phyloP scores from a whole-genome alignment of 2,329 filamentous ascomycete genomes.

The Beauveria sp. region DNA sequence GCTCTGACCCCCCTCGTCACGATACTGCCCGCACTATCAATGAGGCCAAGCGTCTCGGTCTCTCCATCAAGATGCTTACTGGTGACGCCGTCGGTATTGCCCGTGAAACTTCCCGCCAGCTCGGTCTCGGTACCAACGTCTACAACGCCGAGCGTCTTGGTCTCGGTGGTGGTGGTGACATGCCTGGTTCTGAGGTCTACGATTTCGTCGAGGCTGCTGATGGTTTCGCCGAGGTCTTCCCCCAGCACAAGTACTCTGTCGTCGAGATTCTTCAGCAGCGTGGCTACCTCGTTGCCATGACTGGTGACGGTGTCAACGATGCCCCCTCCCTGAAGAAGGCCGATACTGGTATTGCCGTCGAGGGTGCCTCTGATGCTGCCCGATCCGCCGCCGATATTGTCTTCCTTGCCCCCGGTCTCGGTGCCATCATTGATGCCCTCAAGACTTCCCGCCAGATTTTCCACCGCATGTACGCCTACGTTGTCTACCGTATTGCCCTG shows the following conservation, averaged over 20 bases:
- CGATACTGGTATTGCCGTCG: constrained; percentile 92
- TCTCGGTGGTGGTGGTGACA: constrained; percentile 82
- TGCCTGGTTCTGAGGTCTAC: constrained; percentile 89
- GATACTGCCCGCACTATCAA: constrained; percentile 86
- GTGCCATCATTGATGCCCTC: constrained; percentile 85
- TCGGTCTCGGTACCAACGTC: constrained; percentile 86
- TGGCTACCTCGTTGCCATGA: constrained; percentile 93
- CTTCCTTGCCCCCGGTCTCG: constrained; percentile 84
- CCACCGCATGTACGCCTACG: constrained; percentile 94
- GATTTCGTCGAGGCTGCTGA: constrained; percentile 94
- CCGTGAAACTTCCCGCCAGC: constrained; percentile 82
- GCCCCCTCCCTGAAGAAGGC: constrained; percentile 89
- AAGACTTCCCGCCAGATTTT: constrained; percentile 94
- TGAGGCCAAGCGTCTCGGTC: constrained; percentile 79
- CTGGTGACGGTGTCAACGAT: constrained; percentile 92
- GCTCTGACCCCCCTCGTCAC: constrained; percentile 83
- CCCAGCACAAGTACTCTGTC: constrained; percentile 91
- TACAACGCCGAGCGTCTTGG: constrained; percentile 91
- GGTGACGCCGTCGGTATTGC: constrained; percentile 91
- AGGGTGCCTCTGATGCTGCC: constrained; percentile 85
- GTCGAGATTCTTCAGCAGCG: constrained; percentile 90
- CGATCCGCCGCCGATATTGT: constrained; percentile 90
- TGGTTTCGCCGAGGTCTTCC: constrained; percentile 91
- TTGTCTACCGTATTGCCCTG: constrained; percentile 89
- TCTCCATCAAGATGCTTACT: constrained; percentile 94